phyloP scores from a whole-genome alignment of 1,284 basidiomycete genomes.

The Salmacisia buchloeana region DNA sequence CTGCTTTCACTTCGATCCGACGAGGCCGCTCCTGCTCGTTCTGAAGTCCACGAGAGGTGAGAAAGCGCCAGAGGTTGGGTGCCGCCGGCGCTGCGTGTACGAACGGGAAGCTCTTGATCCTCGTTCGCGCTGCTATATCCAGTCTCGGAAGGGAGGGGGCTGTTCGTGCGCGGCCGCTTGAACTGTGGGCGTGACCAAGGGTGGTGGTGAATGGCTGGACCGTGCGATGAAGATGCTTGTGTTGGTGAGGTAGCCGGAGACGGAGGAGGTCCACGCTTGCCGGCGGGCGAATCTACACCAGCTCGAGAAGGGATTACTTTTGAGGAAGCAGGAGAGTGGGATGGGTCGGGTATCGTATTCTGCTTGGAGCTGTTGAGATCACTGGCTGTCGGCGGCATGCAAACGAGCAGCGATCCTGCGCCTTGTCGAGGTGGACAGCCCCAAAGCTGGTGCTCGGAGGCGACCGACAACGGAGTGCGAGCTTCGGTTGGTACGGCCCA shows the following conservation, averaged over 20 bases:
- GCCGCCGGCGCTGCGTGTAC: not conserved
- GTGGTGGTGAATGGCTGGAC: not conserved
- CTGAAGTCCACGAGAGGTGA: no score
- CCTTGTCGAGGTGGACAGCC: no score
- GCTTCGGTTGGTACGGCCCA: no score
- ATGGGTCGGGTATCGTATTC: not conserved
- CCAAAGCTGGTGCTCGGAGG: no score
- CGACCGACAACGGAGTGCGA: no score
- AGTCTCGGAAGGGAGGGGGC: not conserved
- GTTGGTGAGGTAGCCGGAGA: not conserved
- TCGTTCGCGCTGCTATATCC: not conserved
- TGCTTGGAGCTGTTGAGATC: not conserved
- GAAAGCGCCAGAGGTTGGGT: not conserved
- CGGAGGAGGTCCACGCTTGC: not conserved
- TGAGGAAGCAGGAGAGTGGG: not conserved
- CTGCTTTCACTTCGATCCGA: not conserved
- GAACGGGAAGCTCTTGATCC: not conserved
- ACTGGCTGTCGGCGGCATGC: constrained; percentile 1
- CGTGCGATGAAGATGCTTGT: not conserved
- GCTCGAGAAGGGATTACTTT: not conserved
- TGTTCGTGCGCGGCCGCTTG: constrained; percentile 5
- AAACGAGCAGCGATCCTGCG: no score
- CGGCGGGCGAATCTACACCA: not conserved
- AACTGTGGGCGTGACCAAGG: constrained; percentile 5
- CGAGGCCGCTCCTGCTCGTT: no score